Evolutionary conservation across 2,329 filamentous ascomycete species (phyloP), one percentile per base, ranked within the genome.

Genomic region (Fusarium camptoceras): DNA sequence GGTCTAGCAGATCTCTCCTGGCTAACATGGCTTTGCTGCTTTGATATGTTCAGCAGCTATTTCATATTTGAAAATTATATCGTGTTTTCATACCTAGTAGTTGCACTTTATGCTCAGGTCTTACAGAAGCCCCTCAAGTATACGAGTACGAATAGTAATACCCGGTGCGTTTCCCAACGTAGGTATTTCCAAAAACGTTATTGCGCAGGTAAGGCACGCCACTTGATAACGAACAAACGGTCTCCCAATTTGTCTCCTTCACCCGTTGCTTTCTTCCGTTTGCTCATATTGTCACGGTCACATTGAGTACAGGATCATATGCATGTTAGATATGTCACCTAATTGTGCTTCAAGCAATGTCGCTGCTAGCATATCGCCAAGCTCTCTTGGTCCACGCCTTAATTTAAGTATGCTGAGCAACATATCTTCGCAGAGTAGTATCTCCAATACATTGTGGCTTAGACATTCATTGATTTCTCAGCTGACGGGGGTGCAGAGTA

Each of bases 121-220:
- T 39, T 46, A 48, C 43, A 64, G 24, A 31, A 20, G 42, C 31
- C 31, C 48, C 59, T 49, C 24, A 51, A 48, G 39, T 34, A 53
- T 54, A 27, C 30, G 46, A 31, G 34, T 31, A 37, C 27, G 42
- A 28, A 34, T 18, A 51, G 16, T n/a, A 59, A 51, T 25, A 18
- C 15, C 30, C 12, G 16, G 22, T 41, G 31, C 37, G 11, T 63
- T 55, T 44, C 34, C 22, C 25, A 18, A 27, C 24, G 24, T n/a
- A 37, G 34, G 34, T 27, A 50, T 49, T 62, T 61, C 41, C 30
- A 44, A 44, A 55, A 14, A 9, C 39, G 59, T 56, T 58, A 6
- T 68, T 58, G 39, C 31, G 66, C 50, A 30, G 55, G 58, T 25
- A 70, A 22, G 34, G 48, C 30, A 37, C 61, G 47, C 68, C 59